Percentiles rank a stretch among this genome's conserved stretches.
Conservation (phyloP, 2,329 filamentous ascomycete species). For the Neocatenulostroma microsporum region DNA sequence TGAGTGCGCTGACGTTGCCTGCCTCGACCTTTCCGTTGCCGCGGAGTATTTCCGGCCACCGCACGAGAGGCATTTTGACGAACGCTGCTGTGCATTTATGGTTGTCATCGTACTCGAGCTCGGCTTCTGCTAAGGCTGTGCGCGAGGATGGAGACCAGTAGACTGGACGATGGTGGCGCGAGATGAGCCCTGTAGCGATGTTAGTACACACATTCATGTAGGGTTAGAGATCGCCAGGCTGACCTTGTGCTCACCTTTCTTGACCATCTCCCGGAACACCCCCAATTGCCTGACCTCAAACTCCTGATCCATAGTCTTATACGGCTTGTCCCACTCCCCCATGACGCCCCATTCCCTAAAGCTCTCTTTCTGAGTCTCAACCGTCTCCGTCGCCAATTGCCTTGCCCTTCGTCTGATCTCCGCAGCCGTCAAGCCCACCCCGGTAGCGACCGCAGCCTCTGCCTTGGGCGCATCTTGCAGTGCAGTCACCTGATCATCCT, state of each 20-base stretch:
- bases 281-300: constrained; percentile 69
- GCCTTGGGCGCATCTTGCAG: constrained; percentile 29
- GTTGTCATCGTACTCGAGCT: constrained; percentile 73
- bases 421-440: constrained; percentile 34
- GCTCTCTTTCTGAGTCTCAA: constrained; percentile 63
- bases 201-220: background rate
- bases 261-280: constrained; percentile 68
- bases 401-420: constrained; percentile 59
- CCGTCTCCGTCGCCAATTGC: constrained; percentile 58
- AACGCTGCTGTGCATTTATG: constrained; percentile 68
- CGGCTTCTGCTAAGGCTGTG: constrained; percentile 74
- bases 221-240: background rate
- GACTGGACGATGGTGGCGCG: constrained; percentile 71
- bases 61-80: constrained; percentile 64
- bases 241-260: constrained; percentile 36
- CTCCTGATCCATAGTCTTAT: constrained; percentile 68
- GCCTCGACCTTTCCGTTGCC: constrained; percentile 31
- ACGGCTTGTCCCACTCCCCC: constrained; percentile 69
- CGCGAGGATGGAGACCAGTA: constrained; percentile 77
- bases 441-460: constrained; percentile 26
- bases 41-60: constrained; percentile 38
- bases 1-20: constrained; percentile 63
- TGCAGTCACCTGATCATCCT: constrained; percentile 24
- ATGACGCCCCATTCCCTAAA: constrained; percentile 71
- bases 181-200: constrained; percentile 52